Evolutionary conservation across 139 green algal genomes (phyloP).

Genomic region (Coccomyxa sp.): DNA sequence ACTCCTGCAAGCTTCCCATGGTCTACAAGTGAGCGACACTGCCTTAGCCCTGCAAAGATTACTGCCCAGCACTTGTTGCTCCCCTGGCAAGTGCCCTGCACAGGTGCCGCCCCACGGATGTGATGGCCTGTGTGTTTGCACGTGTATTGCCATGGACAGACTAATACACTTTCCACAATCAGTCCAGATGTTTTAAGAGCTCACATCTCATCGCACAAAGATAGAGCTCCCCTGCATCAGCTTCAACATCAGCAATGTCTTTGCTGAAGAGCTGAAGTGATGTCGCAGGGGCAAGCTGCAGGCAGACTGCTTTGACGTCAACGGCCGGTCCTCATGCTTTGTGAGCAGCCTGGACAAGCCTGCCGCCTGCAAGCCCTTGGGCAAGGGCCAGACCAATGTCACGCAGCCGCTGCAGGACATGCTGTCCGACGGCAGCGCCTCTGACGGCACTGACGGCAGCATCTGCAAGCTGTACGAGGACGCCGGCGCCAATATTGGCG

Average conservation of each 20-base stretch:
- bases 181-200: too few relatives aligned
- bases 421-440: not conserved
- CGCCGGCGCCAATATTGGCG: not conserved
- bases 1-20: not conserved
- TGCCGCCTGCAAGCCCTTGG: not conserved
- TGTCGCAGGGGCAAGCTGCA: not conserved
- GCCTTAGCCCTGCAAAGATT: too few relatives aligned
- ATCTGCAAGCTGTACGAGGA: not conserved
- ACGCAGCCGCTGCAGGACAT: not conserved
- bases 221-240: too few relatives aligned
- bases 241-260: too few relatives aligned
- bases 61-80: too few relatives aligned
- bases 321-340: not conserved
- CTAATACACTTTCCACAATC: too few relatives aligned
- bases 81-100: too few relatives aligned
- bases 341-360: not conserved
- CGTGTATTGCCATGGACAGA: too few relatives aligned
- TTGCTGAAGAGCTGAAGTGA: not conserved
- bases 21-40: slow-evolving; percentile 8
- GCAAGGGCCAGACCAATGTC: not conserved
- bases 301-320: not conserved
- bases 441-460: not conserved
- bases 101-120: too few relatives aligned
- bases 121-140: too few relatives aligned
- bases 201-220: too few relatives aligned